Conservation (phyloP, 352 stramenopile genomes). For the Globisporangium uncinulatum region DNA sequence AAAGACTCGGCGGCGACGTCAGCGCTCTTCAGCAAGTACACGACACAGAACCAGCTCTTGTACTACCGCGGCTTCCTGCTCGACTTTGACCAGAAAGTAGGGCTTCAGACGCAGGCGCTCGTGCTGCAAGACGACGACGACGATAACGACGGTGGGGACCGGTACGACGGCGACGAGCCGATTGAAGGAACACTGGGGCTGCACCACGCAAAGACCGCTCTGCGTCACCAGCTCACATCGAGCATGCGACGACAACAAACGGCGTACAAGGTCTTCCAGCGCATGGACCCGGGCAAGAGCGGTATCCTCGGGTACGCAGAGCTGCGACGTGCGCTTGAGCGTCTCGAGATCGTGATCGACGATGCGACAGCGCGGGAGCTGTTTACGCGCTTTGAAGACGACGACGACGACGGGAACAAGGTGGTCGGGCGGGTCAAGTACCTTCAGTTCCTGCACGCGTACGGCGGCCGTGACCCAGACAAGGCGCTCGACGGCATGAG, state of each 20-base stretch:
- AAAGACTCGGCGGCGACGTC: slow-evolving; percentile 28
- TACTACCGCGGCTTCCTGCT: slow-evolving; percentile 71
- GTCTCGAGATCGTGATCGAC: slow-evolving; percentile 39
- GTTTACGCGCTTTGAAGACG: slow-evolving; percentile 41
- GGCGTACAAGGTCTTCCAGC: slow-evolving; percentile 57
- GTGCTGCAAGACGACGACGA: slow-evolving; percentile 52
- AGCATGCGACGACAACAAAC: slow-evolving; percentile 37
- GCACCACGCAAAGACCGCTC: slow-evolving; percentile 37
- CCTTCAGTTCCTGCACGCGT: slow-evolving; percentile 51
- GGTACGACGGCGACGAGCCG: neutral
- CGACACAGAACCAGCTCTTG: slow-evolving; percentile 39
- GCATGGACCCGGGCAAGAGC: slow-evolving; percentile 47
- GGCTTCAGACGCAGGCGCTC: slow-evolving; percentile 45
- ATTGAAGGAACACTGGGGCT: slow-evolving; percentile 21
- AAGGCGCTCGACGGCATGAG: slow-evolving; percentile 47
- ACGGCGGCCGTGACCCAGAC: slow-evolving; percentile 59
- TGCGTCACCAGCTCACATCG: slow-evolving; percentile 46
- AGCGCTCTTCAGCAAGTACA: slow-evolving; percentile 41
- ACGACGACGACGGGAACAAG: slow-evolving; percentile 41
- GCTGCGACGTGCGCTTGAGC: slow-evolving; percentile 53
- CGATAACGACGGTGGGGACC: slow-evolving; percentile 5
- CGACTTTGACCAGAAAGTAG: slow-evolving; percentile 45
- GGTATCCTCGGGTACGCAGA: slow-evolving; percentile 54
- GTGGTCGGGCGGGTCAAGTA: slow-evolving; percentile 46
- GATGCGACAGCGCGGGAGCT: slow-evolving; percentile 35